Evolutionary conservation across 2,329 filamentous ascomycete genomes (phyloP), one percentile per base, ranked within the genome.

Genomic region (Leptographium procerum): DNA sequence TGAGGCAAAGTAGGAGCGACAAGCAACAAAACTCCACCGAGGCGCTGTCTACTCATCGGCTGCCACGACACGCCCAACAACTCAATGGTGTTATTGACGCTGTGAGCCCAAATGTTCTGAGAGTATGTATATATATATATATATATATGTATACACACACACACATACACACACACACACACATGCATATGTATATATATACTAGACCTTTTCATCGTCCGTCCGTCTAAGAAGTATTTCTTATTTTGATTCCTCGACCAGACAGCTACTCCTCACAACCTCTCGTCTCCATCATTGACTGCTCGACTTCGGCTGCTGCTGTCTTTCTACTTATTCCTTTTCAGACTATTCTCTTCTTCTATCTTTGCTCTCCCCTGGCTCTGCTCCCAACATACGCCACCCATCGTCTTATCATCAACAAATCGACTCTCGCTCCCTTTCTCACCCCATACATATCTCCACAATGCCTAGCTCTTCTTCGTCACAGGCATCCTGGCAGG

Each of bases 401-500:
- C 7, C 14, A 28, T 29, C n/a, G 19, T 33, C 48, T 19, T 31
- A 16, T 8, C 22, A 33, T 33, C 26, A 33, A 19, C 28, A 29
- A 19, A 33, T 22, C 28, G 40, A 43, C 24, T 31, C 11, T 36
- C 31, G 6, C n/a, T 36, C 29, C n/a, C n/a, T n/a, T n/a, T n/a
- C 31, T 19, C 47, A 28, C 34, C 47, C 22, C 45, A 28, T 36
- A 26, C 43, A n/a, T 31, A 22, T 55, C 43, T 29, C 33, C 45
- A 26, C 40, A 33, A 60, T 58, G 55, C 45, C 55, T 26, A 59
- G 58, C 56, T 62, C 61, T 19, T 57, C 59, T 40, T 59, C 60
- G 26, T 57, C 60, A 33, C 58, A 61, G 29, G 61, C 63, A 50
- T 62, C 61, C 11, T 72, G 70, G 70, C 69, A 71, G 57, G 61